phyloP scores from a whole-genome alignment of 2,329 filamentous ascomycete genomes.

The Venturia pyrina region DNA sequence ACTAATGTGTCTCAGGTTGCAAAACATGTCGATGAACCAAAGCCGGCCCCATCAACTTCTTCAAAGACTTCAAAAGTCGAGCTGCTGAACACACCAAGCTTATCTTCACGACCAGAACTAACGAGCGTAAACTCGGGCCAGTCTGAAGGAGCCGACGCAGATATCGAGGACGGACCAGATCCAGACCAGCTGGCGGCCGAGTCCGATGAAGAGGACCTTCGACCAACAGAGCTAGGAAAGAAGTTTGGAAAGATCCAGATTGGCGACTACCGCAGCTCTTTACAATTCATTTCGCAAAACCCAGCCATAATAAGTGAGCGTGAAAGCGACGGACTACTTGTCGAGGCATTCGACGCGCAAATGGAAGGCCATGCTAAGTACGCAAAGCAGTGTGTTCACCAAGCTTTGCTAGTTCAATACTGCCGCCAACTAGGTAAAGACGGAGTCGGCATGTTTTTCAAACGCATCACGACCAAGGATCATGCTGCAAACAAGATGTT shows the following conservation, averaged over 20 bases:
- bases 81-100: slow-evolving; percentile 58
- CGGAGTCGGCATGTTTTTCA: slow-evolving; percentile 89
- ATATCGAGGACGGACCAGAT: slow-evolving; percentile 44
- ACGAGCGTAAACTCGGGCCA: slow-evolving; percentile 30
- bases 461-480: slow-evolving; percentile 74
- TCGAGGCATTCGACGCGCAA: slow-evolving; percentile 84
- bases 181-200: slow-evolving; percentile 33
- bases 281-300: slow-evolving; percentile 70
- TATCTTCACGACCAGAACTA: neutral
- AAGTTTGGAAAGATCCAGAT: slow-evolving; percentile 70
- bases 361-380: slow-evolving; percentile 67
- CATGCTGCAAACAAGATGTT: slow-evolving; percentile 90
- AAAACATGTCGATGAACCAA: slow-evolving; percentile 16
- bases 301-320: slow-evolving; percentile 70
- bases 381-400: slow-evolving; percentile 80
- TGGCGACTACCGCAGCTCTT: slow-evolving; percentile 61
- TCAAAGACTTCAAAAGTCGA: slow-evolving; percentile 46
- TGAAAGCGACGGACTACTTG: slow-evolving; percentile 82
- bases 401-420: slow-evolving; percentile 87
- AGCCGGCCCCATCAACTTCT: slow-evolving; percentile 18
- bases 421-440: slow-evolving; percentile 82
- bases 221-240: slow-evolving; percentile 68
- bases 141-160: slow-evolving; percentile 51
- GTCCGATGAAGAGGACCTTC: slow-evolving; percentile 62
- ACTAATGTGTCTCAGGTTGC: slow-evolving; percentile 13